phyloP scores from a whole-genome alignment of 2,329 filamentous ascomycete species.

The Cordyceps militaris region DNA sequence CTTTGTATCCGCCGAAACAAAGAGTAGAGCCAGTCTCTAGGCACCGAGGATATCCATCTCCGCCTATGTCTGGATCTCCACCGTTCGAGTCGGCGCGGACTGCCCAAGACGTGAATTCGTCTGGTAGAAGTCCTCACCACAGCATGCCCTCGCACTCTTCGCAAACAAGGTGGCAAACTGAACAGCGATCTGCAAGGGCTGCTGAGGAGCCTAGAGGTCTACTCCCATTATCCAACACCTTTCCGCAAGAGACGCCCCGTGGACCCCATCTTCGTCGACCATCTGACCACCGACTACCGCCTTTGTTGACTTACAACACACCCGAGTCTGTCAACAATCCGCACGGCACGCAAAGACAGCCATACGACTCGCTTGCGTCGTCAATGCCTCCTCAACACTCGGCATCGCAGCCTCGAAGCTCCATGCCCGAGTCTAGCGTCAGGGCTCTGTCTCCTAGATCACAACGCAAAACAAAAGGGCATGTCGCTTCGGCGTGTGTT shows the following conservation, averaged over 20 bases:
- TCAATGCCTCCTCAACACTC: conserved; percentile 9
- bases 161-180: conserved; percentile 30
- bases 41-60: conserved; percentile 60
- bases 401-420: background rate
- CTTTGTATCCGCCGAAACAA: conserved; percentile 43
- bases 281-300: conserved; percentile 20
- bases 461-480: conserved; percentile 65
- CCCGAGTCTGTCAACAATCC: conserved; percentile 3
- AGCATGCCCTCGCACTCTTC: conserved; percentile 41
- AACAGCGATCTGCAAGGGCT: conserved; percentile 17
- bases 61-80: conserved; percentile 67
- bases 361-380: background rate
- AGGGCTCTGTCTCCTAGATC: conserved; percentile 47
- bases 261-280: conserved; percentile 22
- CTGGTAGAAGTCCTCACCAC: conserved; percentile 33
- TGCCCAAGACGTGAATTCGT: background rate
- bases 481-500: conserved; percentile 78
- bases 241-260: conserved; percentile 22
- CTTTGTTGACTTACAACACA: conserved; percentile 22
- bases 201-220: conserved; percentile 10
- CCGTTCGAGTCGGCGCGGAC: conserved; percentile 43
- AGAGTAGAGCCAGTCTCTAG: conserved; percentile 46
- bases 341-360: background rate
- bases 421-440: background rate
- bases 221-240: conserved; percentile 21